phyloP scores from a whole-genome alignment of 768 basidiomycete genomes.

The Rhizopogon rudus region DNA sequence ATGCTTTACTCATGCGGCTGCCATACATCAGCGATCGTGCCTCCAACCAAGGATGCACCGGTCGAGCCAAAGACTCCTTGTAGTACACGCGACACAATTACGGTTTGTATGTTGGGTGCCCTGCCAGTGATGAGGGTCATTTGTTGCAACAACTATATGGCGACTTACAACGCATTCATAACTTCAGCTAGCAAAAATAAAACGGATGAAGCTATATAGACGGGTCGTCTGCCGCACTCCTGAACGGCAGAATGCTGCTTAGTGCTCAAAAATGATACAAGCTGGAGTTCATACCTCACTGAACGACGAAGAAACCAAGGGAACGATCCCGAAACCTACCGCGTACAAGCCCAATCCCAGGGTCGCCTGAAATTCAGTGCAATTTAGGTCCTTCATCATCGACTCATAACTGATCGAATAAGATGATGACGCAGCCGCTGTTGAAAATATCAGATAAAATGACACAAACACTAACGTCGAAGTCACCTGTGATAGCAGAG shows the following conservation, averaged over 20 bases:
- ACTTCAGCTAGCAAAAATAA: conserved; percentile 49
- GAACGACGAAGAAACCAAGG: conserved; percentile 56
- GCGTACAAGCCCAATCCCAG: conserved; percentile 44
- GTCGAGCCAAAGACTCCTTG: conserved; percentile 63
- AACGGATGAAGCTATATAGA: conserved; percentile 46
- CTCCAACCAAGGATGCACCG: conserved; percentile 63
- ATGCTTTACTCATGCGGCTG: conserved; percentile 46
- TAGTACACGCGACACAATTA: conserved; percentile 54
- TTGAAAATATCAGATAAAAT: neutral
- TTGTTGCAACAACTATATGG: neutral
- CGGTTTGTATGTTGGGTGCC: conserved; percentile 43
- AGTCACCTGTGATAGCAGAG: conserved; percentile 12
- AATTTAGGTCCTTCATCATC: conserved; percentile 42
- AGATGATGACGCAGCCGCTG: conserved; percentile 42
- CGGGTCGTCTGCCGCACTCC: conserved; percentile 57
- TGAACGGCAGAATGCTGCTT: conserved; percentile 17
- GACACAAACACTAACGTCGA: neutral
- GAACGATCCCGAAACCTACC: conserved; percentile 53
- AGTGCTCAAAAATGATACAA: neutral
- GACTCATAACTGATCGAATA: conserved; percentile 49
- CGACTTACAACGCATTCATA: conserved; percentile 18
- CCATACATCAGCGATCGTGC: conserved; percentile 70
- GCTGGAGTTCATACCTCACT: conserved; percentile 39
- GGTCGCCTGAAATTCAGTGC: conserved; percentile 37
- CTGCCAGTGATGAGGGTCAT: conserved; percentile 12